A percentile compares a stretch with the other conserved stretches of the same genome.
Conservation (phyloP, 331 rosid genomes). For the Dryas integrifolia region DNA sequence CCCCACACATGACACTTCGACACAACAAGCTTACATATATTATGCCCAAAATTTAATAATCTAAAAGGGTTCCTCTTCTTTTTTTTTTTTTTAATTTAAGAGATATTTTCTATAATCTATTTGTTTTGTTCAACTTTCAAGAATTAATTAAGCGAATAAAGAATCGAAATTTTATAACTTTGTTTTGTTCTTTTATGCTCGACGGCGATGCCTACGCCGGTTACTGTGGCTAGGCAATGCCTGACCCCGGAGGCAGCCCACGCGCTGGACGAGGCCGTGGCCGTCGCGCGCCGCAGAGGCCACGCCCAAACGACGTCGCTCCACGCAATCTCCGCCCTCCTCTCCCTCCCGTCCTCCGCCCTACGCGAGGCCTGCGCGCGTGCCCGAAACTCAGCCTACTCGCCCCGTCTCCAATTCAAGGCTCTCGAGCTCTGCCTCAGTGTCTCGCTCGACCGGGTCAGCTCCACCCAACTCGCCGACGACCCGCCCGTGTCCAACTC, state of each 20-base stretch:
- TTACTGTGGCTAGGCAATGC: constrained; percentile 79
- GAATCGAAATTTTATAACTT: neutral
- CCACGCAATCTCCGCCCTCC: constrained; percentile 82
- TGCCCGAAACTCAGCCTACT: constrained; percentile 73
- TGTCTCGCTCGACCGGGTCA: constrained; percentile 77
- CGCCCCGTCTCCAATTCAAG: constrained; percentile 85
- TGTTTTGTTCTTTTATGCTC: constrained; percentile 12
- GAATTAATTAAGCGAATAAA: too few relatives aligned
- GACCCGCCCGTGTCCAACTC: constrained; percentile 97
- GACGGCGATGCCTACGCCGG: constrained; percentile 87
- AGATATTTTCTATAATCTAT: too few relatives aligned
- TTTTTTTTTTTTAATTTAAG: too few relatives aligned
- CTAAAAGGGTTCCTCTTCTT: too few relatives aligned
- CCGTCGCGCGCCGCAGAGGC: constrained; percentile 84
- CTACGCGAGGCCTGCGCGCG: constrained; percentile 87
- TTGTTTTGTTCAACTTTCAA: too few relatives aligned
- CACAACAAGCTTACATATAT: neutral
- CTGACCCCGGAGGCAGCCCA: constrained; percentile 69
- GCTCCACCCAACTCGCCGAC: constrained; percentile 50
- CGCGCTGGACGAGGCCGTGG: constrained; percentile 85
- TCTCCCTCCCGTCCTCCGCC: constrained; percentile 56
- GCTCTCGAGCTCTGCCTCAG: constrained; percentile 84
- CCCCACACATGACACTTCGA: neutral
- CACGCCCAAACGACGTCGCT: constrained; percentile 93
- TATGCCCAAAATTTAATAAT: neutral